These are phyloP conservation scores for Dendryphion nanum DNA, from an alignment of 2,329 filamentous ascomycete species.

Conservation along the genomic window DNA sequence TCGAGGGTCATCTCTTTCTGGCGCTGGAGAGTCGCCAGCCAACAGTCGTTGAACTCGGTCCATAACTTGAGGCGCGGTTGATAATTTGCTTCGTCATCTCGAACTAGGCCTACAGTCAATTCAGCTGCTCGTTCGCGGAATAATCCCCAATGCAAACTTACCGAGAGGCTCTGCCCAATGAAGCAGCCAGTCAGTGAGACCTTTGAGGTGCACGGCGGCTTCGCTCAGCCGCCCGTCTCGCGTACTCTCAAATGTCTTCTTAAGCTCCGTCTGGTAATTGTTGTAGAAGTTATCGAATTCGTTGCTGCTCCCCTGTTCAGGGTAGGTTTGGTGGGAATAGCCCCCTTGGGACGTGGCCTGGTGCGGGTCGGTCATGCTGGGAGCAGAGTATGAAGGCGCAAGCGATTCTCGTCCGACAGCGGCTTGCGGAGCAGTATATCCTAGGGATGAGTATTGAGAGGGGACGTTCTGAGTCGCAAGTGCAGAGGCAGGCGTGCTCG, in stretches of 20 bases:
- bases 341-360: constrained; percentile 42
- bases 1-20: constrained; percentile 72
- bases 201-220: constrained; percentile 57
- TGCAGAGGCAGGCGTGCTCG: constrained; percentile 59
- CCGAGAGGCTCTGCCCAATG: constrained; percentile 65
- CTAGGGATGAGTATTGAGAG: constrained; percentile 58
- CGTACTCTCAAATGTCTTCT: constrained; percentile 69
- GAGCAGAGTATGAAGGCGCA: constrained; percentile 49
- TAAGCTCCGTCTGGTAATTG: constrained; percentile 56
- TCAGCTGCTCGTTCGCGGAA: constrained; percentile 37
- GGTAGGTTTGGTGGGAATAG: constrained; percentile 24
- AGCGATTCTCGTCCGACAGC: constrained; percentile 53
- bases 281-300: constrained; percentile 67
- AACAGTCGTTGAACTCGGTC: constrained; percentile 92
- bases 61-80: constrained; percentile 78
- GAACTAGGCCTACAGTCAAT: constrained; percentile 68
- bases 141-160: constrained; percentile 42
- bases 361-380: constrained; percentile 53
- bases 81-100: constrained; percentile 76
- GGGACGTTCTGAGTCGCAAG: constrained; percentile 63
- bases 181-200: constrained; percentile 66
- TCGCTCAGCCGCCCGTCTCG: constrained; percentile 60
- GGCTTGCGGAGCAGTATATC: constrained; percentile 62
- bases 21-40: constrained; percentile 78
- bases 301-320: constrained; percentile 41